Conservation (phyloP, 108 stramenopile species). For the Discostella pseudostelligera region DNA sequence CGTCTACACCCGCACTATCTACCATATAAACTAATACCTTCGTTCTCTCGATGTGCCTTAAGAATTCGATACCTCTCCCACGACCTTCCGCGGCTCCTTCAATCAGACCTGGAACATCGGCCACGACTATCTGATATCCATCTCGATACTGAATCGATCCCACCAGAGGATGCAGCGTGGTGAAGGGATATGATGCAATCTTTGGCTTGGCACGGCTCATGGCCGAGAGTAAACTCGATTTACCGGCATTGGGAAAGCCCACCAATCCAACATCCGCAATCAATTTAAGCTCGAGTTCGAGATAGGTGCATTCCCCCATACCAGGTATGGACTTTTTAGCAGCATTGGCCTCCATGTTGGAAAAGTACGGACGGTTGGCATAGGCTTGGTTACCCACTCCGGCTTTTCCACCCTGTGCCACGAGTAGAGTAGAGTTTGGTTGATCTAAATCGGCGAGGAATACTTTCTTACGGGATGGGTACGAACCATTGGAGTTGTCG, state of each 20-base stretch:
- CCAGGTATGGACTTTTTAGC: slow-evolving; percentile 48
- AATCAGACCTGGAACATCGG: slow-evolving; percentile 97
- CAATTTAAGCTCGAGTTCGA: slow-evolving; percentile 93
- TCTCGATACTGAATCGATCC: slow-evolving; percentile 89
- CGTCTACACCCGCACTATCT: slow-evolving; percentile 77
- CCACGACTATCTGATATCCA: slow-evolving; percentile 76
- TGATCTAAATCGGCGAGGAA: slow-evolving; percentile 76
- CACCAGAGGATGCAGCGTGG: slow-evolving; percentile 93
- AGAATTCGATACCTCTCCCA: slow-evolving; percentile 93
- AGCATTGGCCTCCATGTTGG: slow-evolving; percentile 27
- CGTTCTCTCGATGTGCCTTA: slow-evolving; percentile 77
- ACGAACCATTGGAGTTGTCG: slow-evolving; percentile 8
- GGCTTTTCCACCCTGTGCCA: slow-evolving; percentile 76
- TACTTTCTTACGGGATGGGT: slow-evolving; percentile 56
- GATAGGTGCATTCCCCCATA: slow-evolving; percentile 48
- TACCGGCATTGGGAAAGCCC: slow-evolving; percentile 99
- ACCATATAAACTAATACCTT: slow-evolving; percentile 57
- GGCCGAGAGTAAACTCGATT: slow-evolving; percentile 85
- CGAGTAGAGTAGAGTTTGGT: slow-evolving; percentile 65
- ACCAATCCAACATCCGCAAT: slow-evolving; percentile 98
- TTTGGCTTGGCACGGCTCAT: slow-evolving; percentile 90
- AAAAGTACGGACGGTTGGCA: slow-evolving; percentile 55
- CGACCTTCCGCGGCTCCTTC: slow-evolving; percentile 92
- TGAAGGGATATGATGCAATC: slow-evolving; percentile 97
- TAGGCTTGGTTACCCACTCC: slow-evolving; percentile 68